Base-by-base conservation (phyloP, 2,329 filamentous ascomycete genomes). In the Botrytis hyacinthi region DNA sequence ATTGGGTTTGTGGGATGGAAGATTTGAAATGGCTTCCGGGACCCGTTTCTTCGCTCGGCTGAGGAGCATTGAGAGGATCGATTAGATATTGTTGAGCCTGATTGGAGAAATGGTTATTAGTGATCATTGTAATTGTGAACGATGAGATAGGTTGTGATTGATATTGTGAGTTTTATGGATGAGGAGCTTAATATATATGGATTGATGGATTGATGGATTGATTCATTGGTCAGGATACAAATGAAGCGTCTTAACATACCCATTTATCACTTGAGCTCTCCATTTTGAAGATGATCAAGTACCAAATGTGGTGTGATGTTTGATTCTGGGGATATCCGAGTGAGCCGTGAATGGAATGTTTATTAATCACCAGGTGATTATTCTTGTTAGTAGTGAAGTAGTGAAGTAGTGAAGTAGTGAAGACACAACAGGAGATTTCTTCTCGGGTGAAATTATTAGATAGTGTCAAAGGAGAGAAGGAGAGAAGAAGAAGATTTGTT, bases 1-100 rank as follows among this genome's bases (percentile, higher is more conserved):
- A 54, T 46, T 70, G 51, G 26, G 77, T n/a, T 66, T 57, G 74
- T 48, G 74, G 61, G 35, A 74, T 42, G 18, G 59, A 71, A 59
- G 74, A 74, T 18, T 29, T 74, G 67, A 79, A 80, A 75, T 88
- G 88, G 5, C 85, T 84, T 74, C 88, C 88, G n/a, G 87, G 87
- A 12, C 91, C 90, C 66, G 89, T 91, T 80, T 92, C 89, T 75
- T 91, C 87, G 74, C 85, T 88, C 22, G 91, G 91, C 75, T 92
- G 89, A 16, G 90, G 90, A 35, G 86, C 90, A 78, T 85, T 89
- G 75, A 94, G 84, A 76, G 92, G 92, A 78, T 92, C 90, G 76
- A 93, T 87, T 62, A 94, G 84, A 79, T 91, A 90, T 78, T 88
- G 87, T 71, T 86, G 84, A 61, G 91, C 90, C 91, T 93, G 79